Evolutionary conservation across 768 basidiomycete species (phyloP), one percentile per base, ranked within the genome.

Genomic region (Mycena vitilis): DNA sequence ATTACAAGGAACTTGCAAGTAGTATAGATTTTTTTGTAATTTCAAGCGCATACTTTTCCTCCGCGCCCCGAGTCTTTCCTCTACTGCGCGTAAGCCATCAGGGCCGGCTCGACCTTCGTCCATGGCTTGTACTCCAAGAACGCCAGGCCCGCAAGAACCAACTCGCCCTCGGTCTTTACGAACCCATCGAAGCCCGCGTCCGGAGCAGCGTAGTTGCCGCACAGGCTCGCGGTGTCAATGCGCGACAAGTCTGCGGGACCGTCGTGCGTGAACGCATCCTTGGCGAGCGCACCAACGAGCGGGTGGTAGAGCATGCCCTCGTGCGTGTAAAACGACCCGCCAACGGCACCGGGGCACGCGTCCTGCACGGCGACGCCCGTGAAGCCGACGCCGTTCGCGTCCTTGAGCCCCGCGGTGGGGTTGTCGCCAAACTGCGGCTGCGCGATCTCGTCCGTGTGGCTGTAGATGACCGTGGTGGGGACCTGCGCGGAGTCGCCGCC

Each of bases 301-400:
- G 60, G 60, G 49, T 61, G 60, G 49, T 61, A 61, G 2, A 61
- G 60, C 60, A 61, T 61, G 6, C 60, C 60, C 60, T 61, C 60
- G 60, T 61, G 60, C 36, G 60, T 61, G 15, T 48, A 48, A 13
- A 61, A 38, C 2, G 48, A 48, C 7, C 60, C 60, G 2, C 48
- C 60, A 20, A 61, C 36, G 38, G 51, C 52, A 37, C 60, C 60
- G 22, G 23, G 38, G 60, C 60, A 61, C n/a, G 54, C 37, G 34
- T 61, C 60, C 60, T 61, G 60, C 49, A 52, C 49, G 37, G 48
- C 48, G 3, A 61, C 60, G 8, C 37, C 37, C 49, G 60, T 42
- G 10, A 51, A 20, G 22, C 60, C 60, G 9, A 61, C 48, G 40
- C 23, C 40, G 22, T 52, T 61, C 5, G 48, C 37, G 49, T 61